Conservation (phyloP, 75 land plant species). For the Cryptomeria japonica region DNA sequence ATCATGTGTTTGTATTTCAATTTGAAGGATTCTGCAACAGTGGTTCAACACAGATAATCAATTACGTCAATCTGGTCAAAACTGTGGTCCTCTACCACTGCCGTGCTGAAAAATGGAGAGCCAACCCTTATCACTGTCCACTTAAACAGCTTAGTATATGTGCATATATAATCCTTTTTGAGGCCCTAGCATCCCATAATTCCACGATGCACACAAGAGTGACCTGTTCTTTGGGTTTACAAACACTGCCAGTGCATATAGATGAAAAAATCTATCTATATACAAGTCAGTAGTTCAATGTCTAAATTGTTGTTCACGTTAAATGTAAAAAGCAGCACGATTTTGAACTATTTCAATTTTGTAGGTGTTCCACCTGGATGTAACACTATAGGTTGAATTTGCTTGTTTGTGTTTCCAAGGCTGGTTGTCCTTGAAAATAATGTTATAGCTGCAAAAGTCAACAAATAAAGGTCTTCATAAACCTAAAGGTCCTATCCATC, state of each 20-base stretch:
- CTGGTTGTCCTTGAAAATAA: background rate
- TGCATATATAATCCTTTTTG: background rate
- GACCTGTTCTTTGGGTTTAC: background rate
- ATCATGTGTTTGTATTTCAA: background rate
- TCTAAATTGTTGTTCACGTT: background rate
- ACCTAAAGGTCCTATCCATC: slow-evolving; percentile 1
- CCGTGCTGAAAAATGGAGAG: background rate
- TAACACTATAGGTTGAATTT: background rate
- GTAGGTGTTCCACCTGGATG: background rate
- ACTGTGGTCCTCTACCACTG: background rate
- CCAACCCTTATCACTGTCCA: background rate
- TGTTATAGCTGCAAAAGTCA: background rate
- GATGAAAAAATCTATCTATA: background rate
- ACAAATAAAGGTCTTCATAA: background rate
- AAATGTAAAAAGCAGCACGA: background rate
- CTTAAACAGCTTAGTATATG: background rate
- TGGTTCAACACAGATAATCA: background rate
- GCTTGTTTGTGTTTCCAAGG: background rate
- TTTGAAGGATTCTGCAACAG: background rate
- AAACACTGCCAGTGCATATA: background rate
- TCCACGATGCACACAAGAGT: background rate
- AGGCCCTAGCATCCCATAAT: background rate
- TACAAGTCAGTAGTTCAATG: background rate
- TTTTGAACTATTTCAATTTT: background rate
- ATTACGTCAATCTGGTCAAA: background rate